A percentile compares a stretch with the other conserved stretches of the same genome.
These are phyloP conservation scores for Dioscorea dumetorum DNA, from an alignment of 106 monocot genomes.

Conservation along the genomic window DNA sequence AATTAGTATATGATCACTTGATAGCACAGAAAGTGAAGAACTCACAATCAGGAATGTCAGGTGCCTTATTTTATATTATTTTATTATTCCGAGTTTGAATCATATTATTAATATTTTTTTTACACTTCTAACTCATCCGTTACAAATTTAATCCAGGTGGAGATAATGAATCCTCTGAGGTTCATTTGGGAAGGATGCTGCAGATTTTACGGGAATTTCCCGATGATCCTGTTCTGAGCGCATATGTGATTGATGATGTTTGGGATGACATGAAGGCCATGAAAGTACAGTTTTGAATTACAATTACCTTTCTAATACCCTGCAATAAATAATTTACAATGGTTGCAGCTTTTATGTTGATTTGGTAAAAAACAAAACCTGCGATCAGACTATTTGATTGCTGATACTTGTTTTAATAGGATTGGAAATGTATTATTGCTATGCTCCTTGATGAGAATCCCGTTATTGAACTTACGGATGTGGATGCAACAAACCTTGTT, in stretches of 20 bases:
- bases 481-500: slow-evolving; percentile 91
- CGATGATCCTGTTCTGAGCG: slow-evolving; percentile 80
- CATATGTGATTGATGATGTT: slow-evolving; percentile 98
- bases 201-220: slow-evolving; percentile 96
- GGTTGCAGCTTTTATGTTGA: not conserved
- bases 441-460: slow-evolving; percentile 87
- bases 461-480: slow-evolving; percentile 66
- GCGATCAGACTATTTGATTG: not conserved
- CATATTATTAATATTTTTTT: not conserved
- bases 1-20: slow-evolving; percentile 94
- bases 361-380: no score
- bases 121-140: not conserved
- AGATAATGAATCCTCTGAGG: slow-evolving; percentile 81
- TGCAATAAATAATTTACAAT: not conserved
- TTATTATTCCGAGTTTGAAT: not conserved
- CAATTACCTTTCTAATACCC: not conserved
- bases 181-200: slow-evolving; percentile 84
- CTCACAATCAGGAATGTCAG: slow-evolving; percentile 41
- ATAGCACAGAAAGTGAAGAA: slow-evolving; percentile 85
- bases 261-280: slow-evolving; percentile 99
- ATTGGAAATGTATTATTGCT: slow-evolving; percentile 95
- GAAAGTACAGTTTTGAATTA: slow-evolving; percentile 46
- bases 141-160: slow-evolving; percentile 32
- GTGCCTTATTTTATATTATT: slow-evolving; percentile 12
- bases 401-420: slow-evolving; percentile 33